Conservation (phyloP, 352 stramenopile genomes). For the Phytophthora palmivora region DNA sequence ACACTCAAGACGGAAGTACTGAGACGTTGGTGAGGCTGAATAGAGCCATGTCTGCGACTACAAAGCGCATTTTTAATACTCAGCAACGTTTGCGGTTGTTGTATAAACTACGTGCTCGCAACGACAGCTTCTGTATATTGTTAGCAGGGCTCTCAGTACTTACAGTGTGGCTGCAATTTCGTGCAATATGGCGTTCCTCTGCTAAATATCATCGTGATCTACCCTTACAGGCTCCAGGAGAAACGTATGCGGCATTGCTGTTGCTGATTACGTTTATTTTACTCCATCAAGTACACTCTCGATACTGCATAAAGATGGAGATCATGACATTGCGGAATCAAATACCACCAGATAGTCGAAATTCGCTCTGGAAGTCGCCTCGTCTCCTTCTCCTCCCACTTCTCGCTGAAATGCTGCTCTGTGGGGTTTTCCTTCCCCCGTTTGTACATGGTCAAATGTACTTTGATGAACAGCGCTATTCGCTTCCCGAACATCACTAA, state of each 20-base stretch:
- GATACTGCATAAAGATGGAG: slow-evolving; percentile 62
- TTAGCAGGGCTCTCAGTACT: slow-evolving; percentile 47
- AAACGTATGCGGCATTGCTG: slow-evolving; percentile 57
- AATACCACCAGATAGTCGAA: slow-evolving; percentile 32
- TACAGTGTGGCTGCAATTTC: slow-evolving; percentile 60
- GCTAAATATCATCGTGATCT: slow-evolving; percentile 19
- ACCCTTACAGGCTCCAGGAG: slow-evolving; percentile 50
- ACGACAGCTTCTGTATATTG: slow-evolving; percentile 44
- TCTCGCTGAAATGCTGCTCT: slow-evolving; percentile 51
- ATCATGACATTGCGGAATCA: slow-evolving; percentile 61
- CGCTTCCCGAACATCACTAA: slow-evolving; percentile 19
- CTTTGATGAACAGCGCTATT: slow-evolving; percentile 58
- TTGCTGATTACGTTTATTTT: slow-evolving; percentile 50
- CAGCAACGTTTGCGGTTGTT: slow-evolving; percentile 36
- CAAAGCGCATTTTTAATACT: slow-evolving; percentile 31
- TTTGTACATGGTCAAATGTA: slow-evolving; percentile 53
- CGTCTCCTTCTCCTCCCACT: slow-evolving; percentile 50
- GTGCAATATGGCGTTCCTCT: slow-evolving; percentile 61
- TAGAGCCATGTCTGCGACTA: slow-evolving; percentile 18
- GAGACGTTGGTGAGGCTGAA: slow-evolving; percentile 27
- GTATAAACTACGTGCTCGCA: slow-evolving; percentile 41
- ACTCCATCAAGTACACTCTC: slow-evolving; percentile 49
- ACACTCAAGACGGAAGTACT: background rate
- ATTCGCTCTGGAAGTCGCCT: slow-evolving; percentile 27
- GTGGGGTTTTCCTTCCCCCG: slow-evolving; percentile 51